phyloP scores from a whole-genome alignment of 805 yeast genomes.

The Candida sithepensis region DNA sequence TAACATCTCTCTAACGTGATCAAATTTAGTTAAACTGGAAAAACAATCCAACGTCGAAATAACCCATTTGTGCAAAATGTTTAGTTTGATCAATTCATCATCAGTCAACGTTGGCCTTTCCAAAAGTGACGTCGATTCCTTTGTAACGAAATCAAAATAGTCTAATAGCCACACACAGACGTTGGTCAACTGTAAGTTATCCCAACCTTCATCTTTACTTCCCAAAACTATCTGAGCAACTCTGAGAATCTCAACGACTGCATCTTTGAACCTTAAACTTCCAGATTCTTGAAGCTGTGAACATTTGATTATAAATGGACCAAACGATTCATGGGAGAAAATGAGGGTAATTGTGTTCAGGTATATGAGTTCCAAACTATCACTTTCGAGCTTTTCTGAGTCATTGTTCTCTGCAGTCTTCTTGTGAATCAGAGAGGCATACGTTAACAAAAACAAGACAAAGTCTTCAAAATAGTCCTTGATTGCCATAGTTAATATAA shows the following conservation, averaged over 20 bases:
- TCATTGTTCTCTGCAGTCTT: constrained; percentile 5
- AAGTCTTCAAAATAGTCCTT: constrained; percentile 4
- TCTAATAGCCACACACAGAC: constrained; percentile 41
- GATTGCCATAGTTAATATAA: constrained; percentile 7
- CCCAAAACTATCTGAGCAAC: constrained; percentile 35
- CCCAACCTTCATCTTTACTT: constrained; percentile 38
- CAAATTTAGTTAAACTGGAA: constrained; percentile 38
- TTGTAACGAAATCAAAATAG: constrained; percentile 23
- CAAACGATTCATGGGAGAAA: constrained; percentile 32
- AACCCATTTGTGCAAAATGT: constrained; percentile 14
- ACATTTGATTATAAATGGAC: constrained; percentile 20
- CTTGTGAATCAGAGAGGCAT: neutral
- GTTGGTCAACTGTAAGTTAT: constrained; percentile 33
- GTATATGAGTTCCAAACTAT: constrained; percentile 17
- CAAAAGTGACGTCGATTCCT: constrained; percentile 16
- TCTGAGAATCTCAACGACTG: constrained; percentile 21
- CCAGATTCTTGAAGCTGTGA: neutral
- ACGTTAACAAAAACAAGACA: constrained; percentile 2
- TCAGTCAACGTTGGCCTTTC: constrained; percentile 4
- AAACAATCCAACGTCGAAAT: constrained; percentile 37
- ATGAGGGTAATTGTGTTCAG: constrained; percentile 24
- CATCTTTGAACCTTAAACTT: neutral
- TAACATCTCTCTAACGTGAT: constrained; percentile 38
- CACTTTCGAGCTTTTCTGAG: constrained; percentile 11
- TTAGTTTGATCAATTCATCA: constrained; percentile 7